Percentiles rank a stretch among this genome's conserved stretches.
Evolutionary conservation across 2,329 filamentous ascomycete genomes (phyloP).

Genomic region (Emergomyces orientalis): DNA sequence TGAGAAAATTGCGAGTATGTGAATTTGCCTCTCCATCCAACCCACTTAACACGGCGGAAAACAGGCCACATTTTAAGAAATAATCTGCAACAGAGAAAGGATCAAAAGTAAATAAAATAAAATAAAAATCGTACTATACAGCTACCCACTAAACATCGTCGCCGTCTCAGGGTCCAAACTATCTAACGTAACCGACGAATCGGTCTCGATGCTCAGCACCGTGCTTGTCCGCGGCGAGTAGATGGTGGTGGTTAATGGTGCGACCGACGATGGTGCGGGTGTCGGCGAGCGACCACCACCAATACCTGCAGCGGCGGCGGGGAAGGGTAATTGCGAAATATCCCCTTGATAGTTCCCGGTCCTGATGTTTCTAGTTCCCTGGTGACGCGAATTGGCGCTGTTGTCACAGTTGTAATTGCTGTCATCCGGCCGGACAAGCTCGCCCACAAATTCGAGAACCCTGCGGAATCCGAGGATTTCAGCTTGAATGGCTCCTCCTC

Average conservation of each 20-base stretch:
- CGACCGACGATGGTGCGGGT: conserved; percentile 18
- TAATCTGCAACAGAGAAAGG: neutral
- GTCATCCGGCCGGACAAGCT: conserved; percentile 37
- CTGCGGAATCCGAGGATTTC: conserved; percentile 45
- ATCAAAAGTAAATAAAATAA: neutral
- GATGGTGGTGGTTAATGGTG: conserved; percentile 21
- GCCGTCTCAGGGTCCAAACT: conserved; percentile 19
- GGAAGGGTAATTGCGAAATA: conserved; percentile 12
- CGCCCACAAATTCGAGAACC: conserved; percentile 45
- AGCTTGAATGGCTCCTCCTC: conserved; percentile 36
- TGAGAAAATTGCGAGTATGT: too few relatives aligned
- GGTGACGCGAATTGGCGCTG: neutral
- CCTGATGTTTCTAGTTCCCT: neutral
- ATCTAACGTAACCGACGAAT: conserved; percentile 22
- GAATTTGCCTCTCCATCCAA: too few relatives aligned
- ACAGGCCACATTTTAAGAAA: too few relatives aligned
- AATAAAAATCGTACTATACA: neutral
- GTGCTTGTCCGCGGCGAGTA: conserved; percentile 23
- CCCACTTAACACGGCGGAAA: too few relatives aligned
- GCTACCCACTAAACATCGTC: conserved; percentile 14
- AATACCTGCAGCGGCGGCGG: neutral
- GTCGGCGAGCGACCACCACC: neutral
- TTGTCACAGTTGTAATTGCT: conserved; percentile 3
- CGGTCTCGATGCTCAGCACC: conserved; percentile 23
- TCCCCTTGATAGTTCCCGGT: conserved; percentile 10